phyloP scores from a whole-genome alignment of 192 early-diverging fungal genomes.

The Gigaspora rosea region DNA sequence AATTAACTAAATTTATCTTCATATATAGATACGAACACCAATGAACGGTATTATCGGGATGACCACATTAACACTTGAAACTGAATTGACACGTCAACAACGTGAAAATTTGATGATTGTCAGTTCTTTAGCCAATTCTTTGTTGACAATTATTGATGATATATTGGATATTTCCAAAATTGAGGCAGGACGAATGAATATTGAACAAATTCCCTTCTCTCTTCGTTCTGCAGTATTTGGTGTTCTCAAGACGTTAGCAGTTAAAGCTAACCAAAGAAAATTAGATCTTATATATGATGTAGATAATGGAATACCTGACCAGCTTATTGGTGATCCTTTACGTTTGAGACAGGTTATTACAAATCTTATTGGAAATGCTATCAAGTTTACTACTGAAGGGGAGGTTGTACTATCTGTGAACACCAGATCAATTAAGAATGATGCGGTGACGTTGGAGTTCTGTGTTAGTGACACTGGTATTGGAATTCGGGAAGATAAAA shows the following conservation, averaged over 20 bases:
- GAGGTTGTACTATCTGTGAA: constrained; percentile 64
- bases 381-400: constrained; percentile 83
- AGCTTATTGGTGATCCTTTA: constrained; percentile 73
- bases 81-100: constrained; percentile 76
- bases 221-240: constrained; percentile 62
- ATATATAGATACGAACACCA: constrained; percentile 76
- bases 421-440: constrained; percentile 37
- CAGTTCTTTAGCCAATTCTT: constrained; percentile 66
- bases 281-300: constrained; percentile 67
- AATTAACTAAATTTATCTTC: constrained; percentile 48
- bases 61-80: constrained; percentile 73
- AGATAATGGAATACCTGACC: constrained; percentile 68
- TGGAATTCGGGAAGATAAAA: constrained; percentile 79
- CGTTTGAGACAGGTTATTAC: constrained; percentile 79
- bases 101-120: constrained; percentile 83
- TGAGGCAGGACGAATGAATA: constrained; percentile 81
- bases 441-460: constrained; percentile 61
- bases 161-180: constrained; percentile 86
- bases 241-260: constrained; percentile 70
- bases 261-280: constrained; percentile 75
- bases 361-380: constrained; percentile 81
- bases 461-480: constrained; percentile 82
- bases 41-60: constrained; percentile 84
- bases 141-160: constrained; percentile 79
- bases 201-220: constrained; percentile 72